Evolutionary conservation across 352 stramenopile species (phyloP), one percentile per base, ranked within the genome.

Genomic region (Blastocystis sp.): DNA sequence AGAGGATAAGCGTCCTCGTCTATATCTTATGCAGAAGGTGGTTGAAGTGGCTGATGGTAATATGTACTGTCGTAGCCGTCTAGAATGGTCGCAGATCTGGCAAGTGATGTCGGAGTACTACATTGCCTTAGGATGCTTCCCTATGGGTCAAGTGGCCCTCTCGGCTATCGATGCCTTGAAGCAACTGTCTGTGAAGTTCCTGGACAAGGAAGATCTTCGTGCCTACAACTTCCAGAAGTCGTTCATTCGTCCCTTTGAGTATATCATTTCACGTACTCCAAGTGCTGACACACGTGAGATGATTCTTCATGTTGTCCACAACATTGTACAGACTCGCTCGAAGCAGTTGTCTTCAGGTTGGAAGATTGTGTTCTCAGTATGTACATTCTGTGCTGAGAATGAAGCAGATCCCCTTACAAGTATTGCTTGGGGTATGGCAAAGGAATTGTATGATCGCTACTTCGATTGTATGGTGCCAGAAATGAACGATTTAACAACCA

Each of bases 41-140:
- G 96, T 99, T 9, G 97, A 99, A 91, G 96, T 99, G 16, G 96
- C 96, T 0, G 96, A 99, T 89, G 98, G 96, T 91, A 99, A 99
- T 92, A 98, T 99, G 95, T 91, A 96, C 75, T 94, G 91, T 42
- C 93, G 97, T 11, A 94, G 94, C 32, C 92, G 96, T 42, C 91
- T 99, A 59, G 96, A 97, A 9, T 99, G 96, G 96, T 93, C 94
- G n/a, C 93, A 96, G 77, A 97, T 98, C 49, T 99, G 97, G 97
- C 91, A 92, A 88, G 93, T 95, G 24, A 93, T 99, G 56, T 95
- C 94, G 1, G 90, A 93, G n/a, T 96, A 98, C 88, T 99, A 99
- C 89, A 95, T 95, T 4, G 94, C 93, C 52, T 96, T 98, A 42
- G 96, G 96, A 19, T 97, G 94, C 75, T 92, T 98, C 87, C 92